phyloP scores from a whole-genome alignment of 108 stramenopile genomes.

The Nitzschia sp. region DNA sequence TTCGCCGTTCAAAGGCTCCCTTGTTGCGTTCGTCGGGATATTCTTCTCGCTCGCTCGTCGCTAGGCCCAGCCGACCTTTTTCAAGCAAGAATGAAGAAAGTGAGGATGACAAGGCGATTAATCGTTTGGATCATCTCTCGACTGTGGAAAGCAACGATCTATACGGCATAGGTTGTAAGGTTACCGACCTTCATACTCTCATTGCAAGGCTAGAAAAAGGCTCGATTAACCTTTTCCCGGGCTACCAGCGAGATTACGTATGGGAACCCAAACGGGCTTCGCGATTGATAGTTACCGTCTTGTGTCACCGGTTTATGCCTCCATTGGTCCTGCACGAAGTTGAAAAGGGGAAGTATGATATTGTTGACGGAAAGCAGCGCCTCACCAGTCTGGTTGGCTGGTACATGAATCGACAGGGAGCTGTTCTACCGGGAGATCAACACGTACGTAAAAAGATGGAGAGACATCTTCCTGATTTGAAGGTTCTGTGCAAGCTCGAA shows the following conservation, averaged over 20 bases:
- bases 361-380: constrained; percentile 28
- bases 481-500: not conserved
- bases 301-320: constrained; percentile 19
- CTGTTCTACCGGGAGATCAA: not conserved
- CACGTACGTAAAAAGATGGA: not conserved
- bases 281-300: constrained; percentile 19
- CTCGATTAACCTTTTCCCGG: not conserved
- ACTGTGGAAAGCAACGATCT: no score
- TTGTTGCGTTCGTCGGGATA: no score
- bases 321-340: constrained; percentile 19
- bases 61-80: no score
- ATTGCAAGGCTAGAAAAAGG: not conserved
- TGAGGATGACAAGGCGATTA: no score
- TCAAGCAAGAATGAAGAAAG: no score
- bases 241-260: constrained; percentile 24
- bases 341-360: constrained; percentile 7
- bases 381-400: not conserved
- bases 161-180: no score
- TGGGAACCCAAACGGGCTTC: constrained; percentile 17
- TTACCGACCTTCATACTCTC: no score
- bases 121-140: no score
- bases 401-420: not conserved
- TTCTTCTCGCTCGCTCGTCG: no score
- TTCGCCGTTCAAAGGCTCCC: no score
- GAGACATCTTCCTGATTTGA: not conserved